These are phyloP conservation scores for Aspergillus sp. DNA, from an alignment of 2,329 filamentous ascomycete genomes.

Conservation along the genomic window DNA sequence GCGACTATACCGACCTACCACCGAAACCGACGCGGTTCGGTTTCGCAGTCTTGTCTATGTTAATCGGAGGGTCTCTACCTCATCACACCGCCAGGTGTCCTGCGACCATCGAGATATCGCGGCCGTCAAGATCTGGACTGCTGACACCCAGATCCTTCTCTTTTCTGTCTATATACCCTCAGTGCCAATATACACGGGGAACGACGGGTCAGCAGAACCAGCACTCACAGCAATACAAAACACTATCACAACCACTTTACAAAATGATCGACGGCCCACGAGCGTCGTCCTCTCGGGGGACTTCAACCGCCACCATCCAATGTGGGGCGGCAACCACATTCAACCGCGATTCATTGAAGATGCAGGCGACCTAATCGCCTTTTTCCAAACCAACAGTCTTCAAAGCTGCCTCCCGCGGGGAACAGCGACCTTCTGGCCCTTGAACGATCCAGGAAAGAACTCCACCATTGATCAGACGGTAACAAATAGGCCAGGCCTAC, in stretches of 20 bases:
- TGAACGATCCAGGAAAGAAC: neutral
- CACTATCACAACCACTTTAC: neutral
- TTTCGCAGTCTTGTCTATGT: constrained; percentile 26
- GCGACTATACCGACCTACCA: constrained; percentile 24
- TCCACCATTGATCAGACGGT: constrained; percentile 19
- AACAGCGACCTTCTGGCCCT: constrained; percentile 7
- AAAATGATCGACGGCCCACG: neutral
- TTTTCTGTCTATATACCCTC: neutral
- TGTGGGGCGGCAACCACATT: constrained; percentile 2
- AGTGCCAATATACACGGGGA: too few relatives aligned
- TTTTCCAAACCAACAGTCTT: constrained; percentile 17
- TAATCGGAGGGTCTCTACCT: constrained; percentile 22
- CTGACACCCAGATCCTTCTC: constrained; percentile 16
- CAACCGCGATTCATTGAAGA: neutral
- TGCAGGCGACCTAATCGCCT: constrained; percentile 17
- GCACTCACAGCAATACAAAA: neutral
- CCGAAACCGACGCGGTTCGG: too few relatives aligned
- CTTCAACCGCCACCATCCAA: constrained; percentile 19
- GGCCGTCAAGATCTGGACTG: constrained; percentile 21
- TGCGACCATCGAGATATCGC: constrained; percentile 26
- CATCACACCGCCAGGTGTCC: constrained; percentile 22
- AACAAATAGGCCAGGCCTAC: constrained; percentile 10
- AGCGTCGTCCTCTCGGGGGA: constrained; percentile 16
- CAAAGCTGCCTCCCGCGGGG: constrained; percentile 13
- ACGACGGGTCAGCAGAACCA: too few relatives aligned